Percentiles rank a stretch among this genome's conserved stretches.
These are phyloP conservation scores for Mrakia gelida DNA, from an alignment of 768 basidiomycete genomes.

Conservation along the genomic window DNA sequence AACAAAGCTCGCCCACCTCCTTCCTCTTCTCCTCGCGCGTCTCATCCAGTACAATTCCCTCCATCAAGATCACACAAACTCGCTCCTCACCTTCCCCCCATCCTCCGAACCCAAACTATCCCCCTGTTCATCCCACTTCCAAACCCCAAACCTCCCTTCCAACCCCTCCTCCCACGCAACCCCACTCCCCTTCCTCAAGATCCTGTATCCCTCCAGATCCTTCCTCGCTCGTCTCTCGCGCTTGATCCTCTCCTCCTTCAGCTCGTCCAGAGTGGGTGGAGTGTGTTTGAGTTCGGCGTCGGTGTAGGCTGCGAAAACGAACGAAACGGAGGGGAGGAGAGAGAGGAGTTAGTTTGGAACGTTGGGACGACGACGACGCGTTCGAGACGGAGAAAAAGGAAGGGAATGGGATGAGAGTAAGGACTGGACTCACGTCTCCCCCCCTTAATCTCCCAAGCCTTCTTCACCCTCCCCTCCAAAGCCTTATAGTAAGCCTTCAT, in stretches of 20 bases:
- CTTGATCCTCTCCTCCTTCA: constrained; percentile 27
- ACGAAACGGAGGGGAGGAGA: background rate
- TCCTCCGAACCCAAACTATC: no score
- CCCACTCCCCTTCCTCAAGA: constrained; percentile 15
- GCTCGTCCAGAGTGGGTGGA: constrained; percentile 20
- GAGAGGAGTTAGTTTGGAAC: background rate
- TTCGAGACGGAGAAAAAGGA: background rate
- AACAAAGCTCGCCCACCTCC: no score
- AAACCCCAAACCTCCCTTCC: background rate
- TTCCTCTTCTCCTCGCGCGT: no score
- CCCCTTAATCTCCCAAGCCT: constrained; percentile 27
- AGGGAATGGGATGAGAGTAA: background rate
- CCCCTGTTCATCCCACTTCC: constrained; percentile 17
- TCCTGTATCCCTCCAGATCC: constrained; percentile 24
- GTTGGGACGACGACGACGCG: background rate
- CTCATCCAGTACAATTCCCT: no score
- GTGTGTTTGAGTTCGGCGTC: constrained; percentile 26
- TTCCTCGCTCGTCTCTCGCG: constrained; percentile 22
- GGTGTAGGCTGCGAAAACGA: constrained; percentile 14
- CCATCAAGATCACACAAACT: no score
- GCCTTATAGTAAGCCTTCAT: constrained; percentile 28
- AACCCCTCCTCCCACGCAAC: constrained; percentile 23
- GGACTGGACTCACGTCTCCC: constrained; percentile 25
- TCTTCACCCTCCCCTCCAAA: constrained; percentile 13
- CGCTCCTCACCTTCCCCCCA: no score